Evolutionary conservation across 148 eudicot genomes (phyloP).

Genomic region (Simmondsia chinensis): DNA sequence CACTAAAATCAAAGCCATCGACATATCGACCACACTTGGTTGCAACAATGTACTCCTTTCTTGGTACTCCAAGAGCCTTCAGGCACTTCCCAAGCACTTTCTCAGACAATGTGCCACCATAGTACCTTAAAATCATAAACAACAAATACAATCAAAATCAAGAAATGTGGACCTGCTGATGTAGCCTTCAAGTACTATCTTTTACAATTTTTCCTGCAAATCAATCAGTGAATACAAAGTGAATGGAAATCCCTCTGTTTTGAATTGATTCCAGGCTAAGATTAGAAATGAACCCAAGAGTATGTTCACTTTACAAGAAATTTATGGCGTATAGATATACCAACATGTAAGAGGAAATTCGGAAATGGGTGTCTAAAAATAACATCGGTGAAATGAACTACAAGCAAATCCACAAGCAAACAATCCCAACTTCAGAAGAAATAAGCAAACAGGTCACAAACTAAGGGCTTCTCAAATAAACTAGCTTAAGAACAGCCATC

Average conservation of each 20-base stretch:
- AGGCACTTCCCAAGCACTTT: slow-evolving; percentile 70
- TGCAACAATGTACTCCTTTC: slow-evolving; percentile 75
- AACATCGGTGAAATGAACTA: neutral
- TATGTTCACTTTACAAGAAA: no score
- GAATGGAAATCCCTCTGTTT: no score
- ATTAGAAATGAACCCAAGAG: no score
- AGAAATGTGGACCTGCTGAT: no score
- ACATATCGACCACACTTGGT: slow-evolving; percentile 90
- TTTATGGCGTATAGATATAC: no score
- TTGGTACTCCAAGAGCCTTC: slow-evolving; percentile 75
- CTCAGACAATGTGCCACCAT: slow-evolving; percentile 94
- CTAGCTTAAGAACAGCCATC: slow-evolving; percentile 1
- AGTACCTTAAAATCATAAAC: slow-evolving; percentile 40
- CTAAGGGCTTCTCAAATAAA: slow-evolving; percentile 1
- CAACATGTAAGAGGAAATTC: neutral
- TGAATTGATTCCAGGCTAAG: no score
- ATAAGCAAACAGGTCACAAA: neutral
- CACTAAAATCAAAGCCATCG: slow-evolving; percentile 95
- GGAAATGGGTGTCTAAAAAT: neutral
- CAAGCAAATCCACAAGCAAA: neutral
- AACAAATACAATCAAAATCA: neutral
- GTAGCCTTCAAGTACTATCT: no score
- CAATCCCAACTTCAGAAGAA: neutral
- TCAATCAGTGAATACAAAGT: no score
- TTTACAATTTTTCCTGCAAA: no score